Evolutionary conservation across 257 asterid species (phyloP), one percentile per base, ranked within the genome.

Genomic region (Solanum rostratum): DNA sequence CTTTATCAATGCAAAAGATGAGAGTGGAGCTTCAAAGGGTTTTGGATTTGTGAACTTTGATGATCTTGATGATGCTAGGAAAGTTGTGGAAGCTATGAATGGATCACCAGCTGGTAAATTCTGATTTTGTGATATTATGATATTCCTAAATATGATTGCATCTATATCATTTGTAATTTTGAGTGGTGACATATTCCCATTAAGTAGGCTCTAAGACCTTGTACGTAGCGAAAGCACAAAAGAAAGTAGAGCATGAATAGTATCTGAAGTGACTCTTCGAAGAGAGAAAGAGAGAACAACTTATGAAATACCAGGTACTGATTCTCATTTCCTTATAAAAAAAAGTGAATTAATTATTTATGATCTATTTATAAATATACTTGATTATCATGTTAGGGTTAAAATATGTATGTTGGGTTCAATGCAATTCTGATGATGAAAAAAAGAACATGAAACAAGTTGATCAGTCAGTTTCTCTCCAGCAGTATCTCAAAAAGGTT

Each of bases 171-270:
- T 60, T 60, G 18, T 78, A 9, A 19, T 62, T 15, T 41, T 29
- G 27, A 41, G 27, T 60, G 27, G 46, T 69, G 65, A 57, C n/a
- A 37, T 84, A 27, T 57, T 12, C 68, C 69, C 81, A 68, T 85
- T 82, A 43, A 41, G 76, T 85, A 95, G 98, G 96, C 79, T 91
- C 93, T 27, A 93, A 95, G 95, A 84, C 83, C 73, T 86, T 95
- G 71, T 95, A 94, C 86, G 97, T 95, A 52, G 90, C 94, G 10
- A 91, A 94, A 71, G 98, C 97, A 87, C 98, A 94, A 87, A 95
- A 95, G 88, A 94, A 92, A 88, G 91, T 92, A 49, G 98, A 95
- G 85, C 93, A 98, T 14, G 90, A 85, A 85, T 95, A 90, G 85
- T 53, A 90, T 63, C 82, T 95, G 79, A 91, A 91, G 81, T 92